These are phyloP conservation scores for Trichophyton verrucosum DNA, from an alignment of 2,329 filamentous ascomycete species.

Conservation along the genomic window DNA sequence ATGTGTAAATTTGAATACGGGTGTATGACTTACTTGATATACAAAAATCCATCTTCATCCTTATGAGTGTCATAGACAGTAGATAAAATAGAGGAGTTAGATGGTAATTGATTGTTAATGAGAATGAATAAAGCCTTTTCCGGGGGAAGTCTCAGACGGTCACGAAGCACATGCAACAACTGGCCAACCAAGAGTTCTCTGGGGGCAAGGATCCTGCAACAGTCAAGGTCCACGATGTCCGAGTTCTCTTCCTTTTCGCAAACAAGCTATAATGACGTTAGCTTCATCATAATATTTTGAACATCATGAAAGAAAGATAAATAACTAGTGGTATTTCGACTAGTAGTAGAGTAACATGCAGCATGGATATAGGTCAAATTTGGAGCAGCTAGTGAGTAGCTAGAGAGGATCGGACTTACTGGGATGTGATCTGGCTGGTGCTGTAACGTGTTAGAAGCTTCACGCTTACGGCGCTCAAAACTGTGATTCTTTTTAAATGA, in stretches of 20 bases:
- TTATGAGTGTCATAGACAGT: slow-evolving; percentile 99
- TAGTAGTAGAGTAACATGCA: too few species aligned
- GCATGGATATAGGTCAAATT: too few species aligned
- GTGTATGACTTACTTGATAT: slow-evolving; percentile 64
- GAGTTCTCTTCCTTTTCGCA: slow-evolving; percentile 90
- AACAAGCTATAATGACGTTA: slow-evolving; percentile 56
- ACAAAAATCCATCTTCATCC: slow-evolving; percentile 76
- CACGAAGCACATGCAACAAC: slow-evolving; percentile 99
- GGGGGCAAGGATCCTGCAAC: slow-evolving; percentile 99
- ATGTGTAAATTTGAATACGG: neutral
- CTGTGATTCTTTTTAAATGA: neutral
- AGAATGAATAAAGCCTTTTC: slow-evolving; percentile 99
- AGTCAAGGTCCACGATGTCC: slow-evolving; percentile 98
- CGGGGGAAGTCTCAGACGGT: slow-evolving; percentile 97
- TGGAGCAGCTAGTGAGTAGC: neutral
- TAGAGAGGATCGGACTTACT: neutral
- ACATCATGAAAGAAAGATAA: neutral
- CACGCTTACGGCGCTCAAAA: neutral
- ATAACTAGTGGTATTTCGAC: too few species aligned
- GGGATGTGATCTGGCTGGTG: neutral
- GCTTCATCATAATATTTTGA: neutral
- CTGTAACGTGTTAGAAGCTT: neutral
- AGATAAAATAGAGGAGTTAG: slow-evolving; percentile 95
- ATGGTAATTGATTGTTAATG: slow-evolving; percentile 93
- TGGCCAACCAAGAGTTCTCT: slow-evolving; percentile 96